Evolutionary conservation across 495 filamentous ascomycete species (phyloP), one percentile per base, ranked within the genome.

Genomic region (Chaetomidium leptoderma): DNA sequence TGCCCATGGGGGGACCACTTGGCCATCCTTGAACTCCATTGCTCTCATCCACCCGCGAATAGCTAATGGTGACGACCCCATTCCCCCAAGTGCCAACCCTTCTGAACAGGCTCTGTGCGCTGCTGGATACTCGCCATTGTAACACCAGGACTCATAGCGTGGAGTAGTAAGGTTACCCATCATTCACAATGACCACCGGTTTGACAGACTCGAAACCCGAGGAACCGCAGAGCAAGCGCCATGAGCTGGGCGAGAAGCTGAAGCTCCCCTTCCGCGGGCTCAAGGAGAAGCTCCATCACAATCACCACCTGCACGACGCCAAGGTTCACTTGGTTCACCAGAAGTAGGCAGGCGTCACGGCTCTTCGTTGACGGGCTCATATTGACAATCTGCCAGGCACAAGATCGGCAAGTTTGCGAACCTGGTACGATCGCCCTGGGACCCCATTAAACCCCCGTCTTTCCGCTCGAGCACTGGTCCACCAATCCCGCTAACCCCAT

Each of bases 371-470:
- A n/a, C 29, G 19, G 42, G 59, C 47, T 9, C 9, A 4, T 27
- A 17, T 49, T 53, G 42, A 60, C 55, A 11, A 9, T 1, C 6
- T 10, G 10, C 3, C 45, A 80, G 78, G 40, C 77, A 83, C 58
- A 73, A 78, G 52, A 71, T 81, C 52, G 80, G 80, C 33, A 83
- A 83, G 70, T 69, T 83, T 59, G 75, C 66, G 27, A 83, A 83
- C 65, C 51, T 83, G 51, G 74, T 80, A 71, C 1, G 45, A 14
- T 27, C 16, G 66, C 49, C 43, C 63, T 63, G 24, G 50, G 49
- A 49, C 35, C 35, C 19, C 16, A 47, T 2, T 17, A 2, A 13
- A n/a, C n/a, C n/a, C n/a, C n/a, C n/a, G n/a, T n/a, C n/a, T n/a
- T n/a, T 10, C 17, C 21, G n/a, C 10, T 33, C n/a, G 10, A 2